Conservation (phyloP, 768 basidiomycete species). For the Calocybe cyanea region DNA sequence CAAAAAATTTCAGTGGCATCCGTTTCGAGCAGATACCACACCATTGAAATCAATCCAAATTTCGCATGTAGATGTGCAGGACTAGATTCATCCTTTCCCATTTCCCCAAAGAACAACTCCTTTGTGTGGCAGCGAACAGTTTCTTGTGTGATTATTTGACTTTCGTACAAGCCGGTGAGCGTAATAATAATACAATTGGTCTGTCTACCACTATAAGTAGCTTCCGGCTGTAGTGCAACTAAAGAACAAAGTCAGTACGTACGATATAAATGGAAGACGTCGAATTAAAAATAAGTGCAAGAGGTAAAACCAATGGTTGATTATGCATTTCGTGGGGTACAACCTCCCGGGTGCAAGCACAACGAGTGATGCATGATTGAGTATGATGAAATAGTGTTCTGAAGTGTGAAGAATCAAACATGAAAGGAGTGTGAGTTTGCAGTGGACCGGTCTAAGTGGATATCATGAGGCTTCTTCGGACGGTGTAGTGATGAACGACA, state of each 20-base stretch:
- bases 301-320: slow-evolving; percentile 32
- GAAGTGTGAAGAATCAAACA: not conserved
- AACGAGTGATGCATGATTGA: slow-evolving; percentile 25
- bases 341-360: slow-evolving; percentile 39
- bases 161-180: slow-evolving; percentile 28
- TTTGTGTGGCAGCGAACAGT: not conserved
- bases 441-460: slow-evolving; percentile 13
- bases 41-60: slow-evolving; percentile 41
- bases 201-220: slow-evolving; percentile 49
- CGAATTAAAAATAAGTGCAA: slow-evolving; percentile 23
- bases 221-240: slow-evolving; percentile 46
- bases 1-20: slow-evolving; percentile 70
- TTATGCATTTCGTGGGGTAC: slow-evolving; percentile 35
- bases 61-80: not conserved
- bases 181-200: slow-evolving; percentile 58
- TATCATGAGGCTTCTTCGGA: slow-evolving; percentile 44
- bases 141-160: slow-evolving; percentile 16
- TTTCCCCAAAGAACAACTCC: not conserved
- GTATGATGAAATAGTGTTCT: slow-evolving; percentile 19
- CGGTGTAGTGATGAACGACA: slow-evolving; percentile 55
- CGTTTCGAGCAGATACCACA: slow-evolving; percentile 86
- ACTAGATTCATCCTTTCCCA: not conserved
- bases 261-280: slow-evolving; percentile 26
- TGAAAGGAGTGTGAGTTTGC: slow-evolving; percentile 21
- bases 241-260: slow-evolving; percentile 39